Evolutionary conservation across 768 basidiomycete genomes (phyloP).

Genomic region (Termitomyces sp.): DNA sequence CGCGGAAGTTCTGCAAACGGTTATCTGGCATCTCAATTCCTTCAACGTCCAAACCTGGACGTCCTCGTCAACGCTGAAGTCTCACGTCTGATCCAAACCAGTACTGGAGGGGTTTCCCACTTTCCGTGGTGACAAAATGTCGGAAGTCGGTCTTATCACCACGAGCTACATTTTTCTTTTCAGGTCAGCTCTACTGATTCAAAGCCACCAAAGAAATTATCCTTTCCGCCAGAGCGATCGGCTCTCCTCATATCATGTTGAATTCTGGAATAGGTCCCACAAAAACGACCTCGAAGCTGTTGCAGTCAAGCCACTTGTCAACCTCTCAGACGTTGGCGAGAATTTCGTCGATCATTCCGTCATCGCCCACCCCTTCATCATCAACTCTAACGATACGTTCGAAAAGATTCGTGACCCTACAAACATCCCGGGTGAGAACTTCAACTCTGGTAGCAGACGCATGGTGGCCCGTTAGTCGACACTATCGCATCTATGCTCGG

Average conservation of each 20-base stretch:
- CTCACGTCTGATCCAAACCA: conserved; percentile 8
- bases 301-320: conserved; percentile 17
- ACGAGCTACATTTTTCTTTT: neutral
- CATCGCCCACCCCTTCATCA: conserved; percentile 10
- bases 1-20: conserved; percentile 16
- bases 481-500: conserved; percentile 15
- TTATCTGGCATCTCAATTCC: conserved; percentile 8
- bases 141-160: neutral
- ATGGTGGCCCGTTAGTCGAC: conserved; percentile 6
- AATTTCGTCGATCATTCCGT: conserved; percentile 31
- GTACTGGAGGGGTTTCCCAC: neutral
- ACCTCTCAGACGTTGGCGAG: conserved; percentile 30
- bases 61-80: conserved; percentile 13
- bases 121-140: neutral
- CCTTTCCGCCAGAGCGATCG: conserved; percentile 32
- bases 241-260: conserved; percentile 30
- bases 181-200: conserved; percentile 4
- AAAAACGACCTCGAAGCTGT: conserved; percentile 10
- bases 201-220: conserved; percentile 50
- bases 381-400: conserved; percentile 7
- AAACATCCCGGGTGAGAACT: conserved; percentile 1
- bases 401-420: conserved; percentile 4
- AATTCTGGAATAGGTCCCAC: conserved; percentile 31
- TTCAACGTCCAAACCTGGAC: conserved; percentile 9
- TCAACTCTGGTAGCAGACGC: neutral